phyloP scores from a whole-genome alignment of 177 flowering plant species.

The Tripterygium wilfordii region DNA sequence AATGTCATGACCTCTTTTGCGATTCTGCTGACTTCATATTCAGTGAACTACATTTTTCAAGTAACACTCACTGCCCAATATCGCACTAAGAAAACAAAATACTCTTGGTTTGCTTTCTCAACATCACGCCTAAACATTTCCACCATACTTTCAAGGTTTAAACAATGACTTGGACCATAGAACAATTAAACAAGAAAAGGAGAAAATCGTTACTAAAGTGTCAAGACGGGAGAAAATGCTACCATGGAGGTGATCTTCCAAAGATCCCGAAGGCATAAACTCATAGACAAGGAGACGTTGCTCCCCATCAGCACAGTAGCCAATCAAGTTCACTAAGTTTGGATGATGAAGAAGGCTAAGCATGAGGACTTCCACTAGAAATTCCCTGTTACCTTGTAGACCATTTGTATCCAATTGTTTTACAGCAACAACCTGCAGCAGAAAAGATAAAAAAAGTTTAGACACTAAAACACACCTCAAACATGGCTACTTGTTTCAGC shows the following conservation, averaged over 20 bases:
- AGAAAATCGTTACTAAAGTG: not conserved
- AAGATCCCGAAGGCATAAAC: conserved; percentile 85
- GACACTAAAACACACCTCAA: not conserved
- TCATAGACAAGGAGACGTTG: conserved; percentile 97
- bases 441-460: not conserved
- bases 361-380: conserved; percentile 96
- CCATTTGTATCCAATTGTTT: conserved; percentile 92
- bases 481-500: not conserved
- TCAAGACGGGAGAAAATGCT: conserved; percentile 9
- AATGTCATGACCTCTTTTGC: too few relatives aligned
- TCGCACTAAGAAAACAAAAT: too few relatives aligned
- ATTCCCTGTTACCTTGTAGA: conserved; percentile 94
- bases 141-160: too few relatives aligned
- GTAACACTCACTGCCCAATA: too few relatives aligned
- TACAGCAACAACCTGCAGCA: conserved; percentile 79
- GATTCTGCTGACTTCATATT: too few relatives aligned
- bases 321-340: conserved; percentile 81
- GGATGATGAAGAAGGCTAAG: conserved; percentile 92
- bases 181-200: not conserved
- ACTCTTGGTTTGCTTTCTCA: too few relatives aligned
- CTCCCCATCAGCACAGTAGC: conserved; percentile 98
- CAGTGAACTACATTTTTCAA: too few relatives aligned
- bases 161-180: too few relatives aligned
- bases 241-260: conserved; percentile 98
- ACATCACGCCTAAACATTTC: too few relatives aligned